Base-by-base conservation (phyloP, 1,284 basidiomycete genomes). In the Leucoagaricus sp. region DNA sequence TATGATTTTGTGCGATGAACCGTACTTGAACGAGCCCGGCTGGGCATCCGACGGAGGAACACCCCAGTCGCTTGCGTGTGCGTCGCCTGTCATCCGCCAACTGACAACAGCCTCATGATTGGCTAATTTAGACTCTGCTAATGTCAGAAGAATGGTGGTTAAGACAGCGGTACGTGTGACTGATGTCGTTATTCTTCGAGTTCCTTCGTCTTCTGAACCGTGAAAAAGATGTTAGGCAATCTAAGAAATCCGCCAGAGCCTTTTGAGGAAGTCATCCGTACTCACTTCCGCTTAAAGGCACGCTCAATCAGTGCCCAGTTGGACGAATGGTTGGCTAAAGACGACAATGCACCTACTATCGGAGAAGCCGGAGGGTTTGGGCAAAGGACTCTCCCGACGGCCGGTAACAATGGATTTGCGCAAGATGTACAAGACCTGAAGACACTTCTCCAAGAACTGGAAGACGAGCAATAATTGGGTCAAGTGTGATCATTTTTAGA, bases 1-100 rank as follows among this genome's bases (percentile, higher is more conserved):
- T 5, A 91, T 96, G 87, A 95, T 96, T 61, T 74, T 95, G 21
- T 93, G 89, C 60, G 91, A 94, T 10, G 93, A 95, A 63, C 93
- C 93, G 4, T 93, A 92, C 67, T 69, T 91, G 57, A 95, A 94
- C 64, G 94, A 97, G 70, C 94, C 94, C 12, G 92, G 87, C 4
- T 94, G 91, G 92, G 86, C 90, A 17, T 73, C 72, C 40, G 78
- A 80, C 54, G 83, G 77, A 12, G 92, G 92, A 15, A 89, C 87
- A 26, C 78, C 89, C 6, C 79, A 81, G 61, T 93, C 90, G 23
- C 78, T 78, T 65, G 85, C 86, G 56, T 93, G 90, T 91, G 68
- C 72, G 84, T 72, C 15, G n/a, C 49, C 29, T 48, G 25, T 26
- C 45, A 34, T 12, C n/a, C 12, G 28, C 25, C 23, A 7, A n/a